Conservation (phyloP, 2,329 filamentous ascomycete genomes). For the Colletotrichum sidae region DNA sequence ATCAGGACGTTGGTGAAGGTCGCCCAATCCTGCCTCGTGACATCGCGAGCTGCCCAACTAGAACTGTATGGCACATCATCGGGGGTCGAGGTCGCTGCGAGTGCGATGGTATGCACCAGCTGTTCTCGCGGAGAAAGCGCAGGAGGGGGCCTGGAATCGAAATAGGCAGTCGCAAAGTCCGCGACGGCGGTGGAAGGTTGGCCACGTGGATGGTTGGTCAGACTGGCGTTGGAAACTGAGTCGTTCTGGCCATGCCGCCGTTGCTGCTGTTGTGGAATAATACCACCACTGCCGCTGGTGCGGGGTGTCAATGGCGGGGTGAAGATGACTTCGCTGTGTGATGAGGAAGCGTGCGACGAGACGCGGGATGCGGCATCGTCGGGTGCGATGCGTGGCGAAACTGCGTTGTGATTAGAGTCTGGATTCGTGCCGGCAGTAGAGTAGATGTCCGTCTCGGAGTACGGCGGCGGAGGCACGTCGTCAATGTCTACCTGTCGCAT, state of each 20-base stretch:
- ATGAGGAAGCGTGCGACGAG: conserved; percentile 52
- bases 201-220: conserved; percentile 25
- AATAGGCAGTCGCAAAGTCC: conserved; percentile 56
- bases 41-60: conserved; percentile 54
- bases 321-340: conserved; percentile 58
- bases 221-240: conserved; percentile 15
- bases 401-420: conserved; percentile 6
- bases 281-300: conserved; percentile 39
- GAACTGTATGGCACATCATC: conserved; percentile 57
- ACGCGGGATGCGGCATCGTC: conserved; percentile 52
- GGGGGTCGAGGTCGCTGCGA: conserved; percentile 51
- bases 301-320: conserved; percentile 64
- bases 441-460: conserved; percentile 68
- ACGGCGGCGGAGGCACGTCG: conserved; percentile 65
- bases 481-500: conserved; percentile 41
- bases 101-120: conserved; percentile 48
- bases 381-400: conserved; percentile 39
- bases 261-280: background rate
- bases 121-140: conserved; percentile 26
- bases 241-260: conserved; percentile 3
- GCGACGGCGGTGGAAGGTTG: conserved; percentile 25
- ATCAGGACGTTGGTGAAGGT: conserved; percentile 69
- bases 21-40: conserved; percentile 66
- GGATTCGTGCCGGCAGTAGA: conserved; percentile 51
- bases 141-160: conserved; percentile 56